phyloP scores from a whole-genome alignment of 176 grass and related monocot genomes.

The Aechmea fasciata region DNA sequence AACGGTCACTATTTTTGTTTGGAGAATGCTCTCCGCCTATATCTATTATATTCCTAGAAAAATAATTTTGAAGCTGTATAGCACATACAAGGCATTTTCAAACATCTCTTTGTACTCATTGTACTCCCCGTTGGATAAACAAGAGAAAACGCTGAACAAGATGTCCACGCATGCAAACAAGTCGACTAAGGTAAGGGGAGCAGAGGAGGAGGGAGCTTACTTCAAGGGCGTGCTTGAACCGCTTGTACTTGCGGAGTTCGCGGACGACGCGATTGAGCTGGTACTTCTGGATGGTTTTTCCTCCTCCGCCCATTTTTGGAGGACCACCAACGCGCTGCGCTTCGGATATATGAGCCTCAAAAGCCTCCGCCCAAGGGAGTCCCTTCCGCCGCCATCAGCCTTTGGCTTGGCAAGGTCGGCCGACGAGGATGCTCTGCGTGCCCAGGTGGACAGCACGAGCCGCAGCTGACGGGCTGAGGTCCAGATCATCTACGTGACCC shows the following conservation, averaged over 20 bases:
- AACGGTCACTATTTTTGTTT: too few relatives aligned
- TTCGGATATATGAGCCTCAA: conserved; percentile 55
- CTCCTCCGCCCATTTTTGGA: conserved; percentile 56
- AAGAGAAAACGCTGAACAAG: too few relatives aligned
- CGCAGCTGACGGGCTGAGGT: neutral
- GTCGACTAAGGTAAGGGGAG: neutral
- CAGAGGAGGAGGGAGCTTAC: conserved; percentile 11
- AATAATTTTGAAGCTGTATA: too few relatives aligned
- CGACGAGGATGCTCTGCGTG: neutral
- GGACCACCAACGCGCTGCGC: conserved; percentile 61
- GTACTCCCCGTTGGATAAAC: too few relatives aligned
- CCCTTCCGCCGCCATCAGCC: neutral
- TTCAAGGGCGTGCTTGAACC: conserved; percentile 85
- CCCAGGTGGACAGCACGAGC: neutral
- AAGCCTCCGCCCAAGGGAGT: conserved; percentile 47
- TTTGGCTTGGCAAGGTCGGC: neutral
- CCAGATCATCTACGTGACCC: neutral
- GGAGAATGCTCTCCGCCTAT: too few relatives aligned
- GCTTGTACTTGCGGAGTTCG: conserved; percentile 67
- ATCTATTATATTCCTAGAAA: too few relatives aligned
- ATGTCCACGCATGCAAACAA: neutral
- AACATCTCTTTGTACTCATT: too few relatives aligned
- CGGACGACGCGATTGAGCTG: conserved; percentile 78
- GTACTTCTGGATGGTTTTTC: conserved; percentile 66
- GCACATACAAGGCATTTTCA: too few relatives aligned